phyloP scores from a whole-genome alignment of 202 grass and related monocot genomes.

The Tripidium arundinaceum region DNA sequence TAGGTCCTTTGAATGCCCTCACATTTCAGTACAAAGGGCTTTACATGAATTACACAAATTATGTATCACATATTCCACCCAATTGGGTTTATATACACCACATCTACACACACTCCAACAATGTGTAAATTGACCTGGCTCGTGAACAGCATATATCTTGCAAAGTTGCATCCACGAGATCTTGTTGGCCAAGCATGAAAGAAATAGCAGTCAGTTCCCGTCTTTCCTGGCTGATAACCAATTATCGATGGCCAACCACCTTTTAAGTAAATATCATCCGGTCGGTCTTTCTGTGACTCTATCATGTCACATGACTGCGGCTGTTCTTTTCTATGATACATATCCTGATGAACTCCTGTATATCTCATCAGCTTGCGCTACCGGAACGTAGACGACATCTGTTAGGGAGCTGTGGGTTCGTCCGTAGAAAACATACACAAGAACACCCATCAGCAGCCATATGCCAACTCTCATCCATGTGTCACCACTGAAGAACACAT shows the following conservation, averaged over 20 bases:
- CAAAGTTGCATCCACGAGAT: no score
- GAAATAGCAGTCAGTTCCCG: not conserved
- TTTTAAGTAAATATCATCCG: not conserved
- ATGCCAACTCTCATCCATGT: slow-evolving; percentile 74
- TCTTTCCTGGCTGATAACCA: not conserved
- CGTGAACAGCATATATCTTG: no score
- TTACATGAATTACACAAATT: no score
- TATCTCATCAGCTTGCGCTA: slow-evolving; percentile 54
- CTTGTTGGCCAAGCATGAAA: not conserved
- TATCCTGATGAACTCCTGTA: slow-evolving; percentile 43
- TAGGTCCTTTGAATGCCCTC: no score
- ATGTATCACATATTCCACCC: no score
- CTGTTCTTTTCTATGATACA: slow-evolving; percentile 18
- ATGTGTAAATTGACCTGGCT: no score
- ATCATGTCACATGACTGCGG: not conserved
- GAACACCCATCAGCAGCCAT: slow-evolving; percentile 80
- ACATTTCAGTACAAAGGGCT: no score
- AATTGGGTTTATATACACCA: no score
- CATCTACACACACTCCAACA: no score
- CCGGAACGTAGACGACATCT: slow-evolving; percentile 52
- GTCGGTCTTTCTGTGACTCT: not conserved
- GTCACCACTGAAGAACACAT: slow-evolving; percentile 45
- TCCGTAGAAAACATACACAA: slow-evolving; percentile 87
- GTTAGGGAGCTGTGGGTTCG: slow-evolving; percentile 72
- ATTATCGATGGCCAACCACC: not conserved